These are phyloP conservation scores for Microglena sp. DNA, from an alignment of 139 green algal species.

Conservation along the genomic window DNA sequence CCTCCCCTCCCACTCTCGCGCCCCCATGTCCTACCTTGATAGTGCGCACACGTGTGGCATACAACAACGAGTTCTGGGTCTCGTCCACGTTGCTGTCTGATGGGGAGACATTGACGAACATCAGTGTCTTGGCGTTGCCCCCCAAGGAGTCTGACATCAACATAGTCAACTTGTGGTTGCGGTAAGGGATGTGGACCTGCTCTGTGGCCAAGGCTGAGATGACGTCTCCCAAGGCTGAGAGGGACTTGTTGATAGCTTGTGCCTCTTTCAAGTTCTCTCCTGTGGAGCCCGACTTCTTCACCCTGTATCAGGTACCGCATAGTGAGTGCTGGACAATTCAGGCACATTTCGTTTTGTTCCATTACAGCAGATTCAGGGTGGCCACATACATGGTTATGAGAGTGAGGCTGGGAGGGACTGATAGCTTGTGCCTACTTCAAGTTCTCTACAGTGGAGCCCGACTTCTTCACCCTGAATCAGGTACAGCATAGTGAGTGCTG, in stretches of 20 bases:
- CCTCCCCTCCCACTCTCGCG: no score
- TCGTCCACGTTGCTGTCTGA: conserved; percentile 86
- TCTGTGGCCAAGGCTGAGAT: conserved; percentile 84
- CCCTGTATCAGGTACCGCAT: conserved; percentile 61
- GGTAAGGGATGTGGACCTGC: conserved; percentile 87
- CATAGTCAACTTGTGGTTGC: conserved; percentile 99
- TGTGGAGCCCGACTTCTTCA: conserved; percentile 86
- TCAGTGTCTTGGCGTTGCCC: conserved; percentile 73
- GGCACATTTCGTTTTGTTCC: no score
- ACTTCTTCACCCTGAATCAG: conserved; percentile 91
- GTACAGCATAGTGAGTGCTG: no score
- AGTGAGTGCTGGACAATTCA: no score
- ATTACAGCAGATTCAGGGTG: no score
- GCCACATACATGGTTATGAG: no score
- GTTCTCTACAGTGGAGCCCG: conserved; percentile 70
- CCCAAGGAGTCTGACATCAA: conserved; percentile 77
- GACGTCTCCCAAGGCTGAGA: conserved; percentile 91
- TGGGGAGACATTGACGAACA: conserved; percentile 77
- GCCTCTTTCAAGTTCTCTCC: conserved; percentile 93
- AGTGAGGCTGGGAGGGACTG: conserved; percentile 83
- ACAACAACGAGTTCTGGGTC: conserved; percentile 76
- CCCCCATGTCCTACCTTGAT: conserved; percentile 63
- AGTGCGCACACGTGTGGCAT: conserved; percentile 83
- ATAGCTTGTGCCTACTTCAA: conserved; percentile 95
- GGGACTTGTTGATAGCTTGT: conserved; percentile 97